A percentile compares a stretch with the other conserved stretches of the same genome.
Evolutionary conservation across 768 basidiomycete genomes (phyloP).

Genomic region (Boletus reticuloceps): DNA sequence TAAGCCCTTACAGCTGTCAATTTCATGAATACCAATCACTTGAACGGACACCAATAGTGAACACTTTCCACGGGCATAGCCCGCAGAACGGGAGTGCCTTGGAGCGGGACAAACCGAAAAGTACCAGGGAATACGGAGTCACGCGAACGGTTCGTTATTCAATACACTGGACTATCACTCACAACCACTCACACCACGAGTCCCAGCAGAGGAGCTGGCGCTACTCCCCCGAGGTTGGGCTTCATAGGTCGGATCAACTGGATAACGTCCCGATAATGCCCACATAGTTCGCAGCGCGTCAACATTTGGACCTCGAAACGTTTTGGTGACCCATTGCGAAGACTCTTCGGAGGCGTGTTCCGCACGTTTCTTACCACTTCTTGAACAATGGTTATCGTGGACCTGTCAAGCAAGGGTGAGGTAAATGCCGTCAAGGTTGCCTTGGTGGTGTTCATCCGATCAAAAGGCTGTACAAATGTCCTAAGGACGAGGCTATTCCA

Average conservation of each 20-base stretch:
- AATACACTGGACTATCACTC: not conserved
- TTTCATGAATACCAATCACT: not conserved
- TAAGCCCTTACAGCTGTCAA: too few species aligned
- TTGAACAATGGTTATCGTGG: not conserved
- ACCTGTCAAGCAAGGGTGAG: too few species aligned
- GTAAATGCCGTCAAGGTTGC: too few species aligned
- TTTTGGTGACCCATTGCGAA: not conserved
- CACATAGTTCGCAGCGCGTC: not conserved
- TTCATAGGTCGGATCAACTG: not conserved
- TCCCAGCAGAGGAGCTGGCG: too few species aligned
- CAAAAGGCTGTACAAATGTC: not conserved
- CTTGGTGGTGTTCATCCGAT: not conserved
- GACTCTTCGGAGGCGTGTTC: not conserved
- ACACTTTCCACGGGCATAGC: not conserved
- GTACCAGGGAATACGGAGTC: too few species aligned
- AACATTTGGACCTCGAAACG: not conserved
- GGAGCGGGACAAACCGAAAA: too few species aligned
- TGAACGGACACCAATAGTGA: not conserved
- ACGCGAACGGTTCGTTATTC: too few species aligned
- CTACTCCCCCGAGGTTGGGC: too few species aligned
- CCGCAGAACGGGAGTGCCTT: too few species aligned
- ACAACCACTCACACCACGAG: not conserved
- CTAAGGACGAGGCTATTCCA: too few species aligned
- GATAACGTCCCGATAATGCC: not conserved
- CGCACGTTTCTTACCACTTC: not conserved